Evolutionary conservation across 106 monocot genomes (phyloP).

Genomic region (Ottelia alismoides): DNA sequence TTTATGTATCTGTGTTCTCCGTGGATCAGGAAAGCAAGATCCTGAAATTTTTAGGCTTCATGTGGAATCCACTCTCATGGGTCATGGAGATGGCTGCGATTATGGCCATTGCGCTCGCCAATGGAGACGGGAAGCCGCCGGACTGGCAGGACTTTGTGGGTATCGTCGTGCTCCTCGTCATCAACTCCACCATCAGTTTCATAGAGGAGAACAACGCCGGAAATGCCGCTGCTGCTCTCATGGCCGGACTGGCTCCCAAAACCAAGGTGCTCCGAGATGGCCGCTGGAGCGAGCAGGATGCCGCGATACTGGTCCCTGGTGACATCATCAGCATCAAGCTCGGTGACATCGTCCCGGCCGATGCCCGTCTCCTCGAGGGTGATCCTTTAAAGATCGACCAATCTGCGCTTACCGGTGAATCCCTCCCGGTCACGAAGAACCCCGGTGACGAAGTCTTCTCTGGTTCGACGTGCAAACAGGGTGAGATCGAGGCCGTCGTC

Average conservation of each 20-base stretch:
- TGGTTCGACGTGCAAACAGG: slow-evolving; percentile 61
- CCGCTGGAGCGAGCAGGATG: slow-evolving; percentile 81
- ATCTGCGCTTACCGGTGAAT: slow-evolving; percentile 91
- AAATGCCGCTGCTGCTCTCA: slow-evolving; percentile 88
- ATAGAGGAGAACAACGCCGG: slow-evolving; percentile 98
- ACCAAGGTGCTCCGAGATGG: slow-evolving; percentile 94
- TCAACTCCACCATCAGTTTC: slow-evolving; percentile 92
- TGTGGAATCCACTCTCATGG: slow-evolving; percentile 94
- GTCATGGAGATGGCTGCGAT: slow-evolving; percentile 75
- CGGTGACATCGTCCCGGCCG: slow-evolving; percentile 91
- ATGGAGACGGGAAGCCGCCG: slow-evolving; percentile 64
- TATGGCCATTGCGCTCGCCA: slow-evolving; percentile 71
- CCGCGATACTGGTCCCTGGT: slow-evolving; percentile 87
- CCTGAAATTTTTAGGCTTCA: slow-evolving; percentile 76
- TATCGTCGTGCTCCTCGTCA: slow-evolving; percentile 47
- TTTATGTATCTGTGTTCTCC: no score
- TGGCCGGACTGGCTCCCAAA: slow-evolving; percentile 91
- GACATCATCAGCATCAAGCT: slow-evolving; percentile 90
- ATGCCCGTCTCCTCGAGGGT: slow-evolving; percentile 60
- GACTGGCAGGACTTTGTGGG: slow-evolving; percentile 83
- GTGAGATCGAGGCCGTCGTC: slow-evolving; percentile 59
- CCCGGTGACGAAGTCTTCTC: slow-evolving; percentile 91
- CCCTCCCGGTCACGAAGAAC: slow-evolving; percentile 69
- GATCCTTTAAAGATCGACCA: slow-evolving; percentile 79
- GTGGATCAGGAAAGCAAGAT: slow-evolving; percentile 61